phyloP scores from a whole-genome alignment of 2,329 filamentous ascomycete genomes.

The Colletotrichum chrysophilum region DNA sequence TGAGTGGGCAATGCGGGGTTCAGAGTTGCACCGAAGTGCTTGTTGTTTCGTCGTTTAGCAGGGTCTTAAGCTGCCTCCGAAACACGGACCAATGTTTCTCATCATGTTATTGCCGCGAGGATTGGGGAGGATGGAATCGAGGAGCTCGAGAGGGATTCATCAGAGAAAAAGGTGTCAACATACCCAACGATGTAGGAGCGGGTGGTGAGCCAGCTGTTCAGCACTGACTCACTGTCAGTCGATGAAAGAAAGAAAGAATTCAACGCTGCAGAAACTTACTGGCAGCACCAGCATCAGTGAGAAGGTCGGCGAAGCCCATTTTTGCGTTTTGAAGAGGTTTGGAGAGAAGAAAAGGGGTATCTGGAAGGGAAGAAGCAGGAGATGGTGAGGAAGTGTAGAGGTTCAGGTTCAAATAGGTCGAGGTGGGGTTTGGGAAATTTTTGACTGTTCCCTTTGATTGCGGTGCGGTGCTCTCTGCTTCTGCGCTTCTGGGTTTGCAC shows the following conservation, averaged over 20 bases:
- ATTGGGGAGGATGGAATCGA: background rate
- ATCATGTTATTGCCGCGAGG: constrained; percentile 59
- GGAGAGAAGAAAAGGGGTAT: constrained; percentile 28
- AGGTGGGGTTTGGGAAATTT: constrained; percentile 49
- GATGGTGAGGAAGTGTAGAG: constrained; percentile 21
- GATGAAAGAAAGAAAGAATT: constrained; percentile 24
- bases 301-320: constrained; percentile 75
- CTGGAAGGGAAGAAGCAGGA: constrained; percentile 31
- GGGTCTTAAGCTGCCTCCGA: constrained; percentile 93
- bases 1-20: constrained; percentile 34
- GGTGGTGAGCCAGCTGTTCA: constrained; percentile 76
- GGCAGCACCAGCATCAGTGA: constrained; percentile 65
- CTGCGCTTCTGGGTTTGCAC: constrained; percentile 11
- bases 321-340: constrained; percentile 36
- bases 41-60: constrained; percentile 78
- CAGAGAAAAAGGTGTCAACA: constrained; percentile 39
- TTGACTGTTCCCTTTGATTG: constrained; percentile 29
- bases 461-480: constrained; percentile 20
- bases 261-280: constrained; percentile 40
- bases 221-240: constrained; percentile 53
- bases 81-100: constrained; percentile 96
- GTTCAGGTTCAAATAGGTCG: constrained; percentile 24
- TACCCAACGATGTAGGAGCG: constrained; percentile 86
- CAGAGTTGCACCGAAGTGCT: constrained; percentile 78
- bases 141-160: background rate